These are phyloP conservation scores for Sambucus nigra DNA, from an alignment of 129 eudicot genomes.

Conservation along the genomic window DNA sequence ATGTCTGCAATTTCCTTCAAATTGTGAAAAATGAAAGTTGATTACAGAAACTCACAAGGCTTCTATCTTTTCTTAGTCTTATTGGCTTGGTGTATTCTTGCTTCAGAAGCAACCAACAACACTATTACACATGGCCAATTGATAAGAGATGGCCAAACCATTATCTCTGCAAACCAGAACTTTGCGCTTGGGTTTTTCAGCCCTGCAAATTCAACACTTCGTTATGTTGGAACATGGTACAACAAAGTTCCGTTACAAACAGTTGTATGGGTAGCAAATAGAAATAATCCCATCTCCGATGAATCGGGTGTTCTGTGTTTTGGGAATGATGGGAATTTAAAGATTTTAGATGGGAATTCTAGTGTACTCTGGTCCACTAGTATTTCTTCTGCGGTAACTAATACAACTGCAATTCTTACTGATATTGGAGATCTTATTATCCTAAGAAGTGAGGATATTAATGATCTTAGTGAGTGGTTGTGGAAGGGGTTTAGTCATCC, in stretches of 20 bases:
- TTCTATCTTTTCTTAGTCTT: conserved; percentile 5
- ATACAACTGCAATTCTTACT: conserved; percentile 34
- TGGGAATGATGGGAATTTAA: conserved; percentile 31
- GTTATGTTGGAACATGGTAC: conserved; percentile 63
- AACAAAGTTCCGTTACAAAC: conserved; percentile 23
- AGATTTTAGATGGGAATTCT: conserved; percentile 28
- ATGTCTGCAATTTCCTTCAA: conserved; percentile 5
- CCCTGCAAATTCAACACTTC: conserved; percentile 24
- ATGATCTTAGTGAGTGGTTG: conserved; percentile 8
- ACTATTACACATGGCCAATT: conserved; percentile 29
- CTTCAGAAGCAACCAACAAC: conserved; percentile 20
- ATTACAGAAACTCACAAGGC: conserved; percentile 10
- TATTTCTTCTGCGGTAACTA: conserved; percentile 7
- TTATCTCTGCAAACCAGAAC: conserved; percentile 27
- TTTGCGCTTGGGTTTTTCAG: conserved; percentile 61
- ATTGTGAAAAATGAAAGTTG: conserved; percentile 24
- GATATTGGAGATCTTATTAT: conserved; percentile 50
- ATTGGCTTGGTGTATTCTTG: conserved; percentile 10
- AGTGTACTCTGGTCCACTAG: conserved; percentile 36
- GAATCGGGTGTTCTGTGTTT: conserved; percentile 28
- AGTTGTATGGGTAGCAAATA: conserved; percentile 66
- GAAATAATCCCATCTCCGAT: conserved; percentile 38
- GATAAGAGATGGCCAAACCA: conserved; percentile 38
- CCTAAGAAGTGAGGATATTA: conserved; percentile 2
- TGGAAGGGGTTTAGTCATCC: conserved; percentile 66